phyloP scores from a whole-genome alignment of 306 rosid species.

The Sesbania bispinosa region DNA sequence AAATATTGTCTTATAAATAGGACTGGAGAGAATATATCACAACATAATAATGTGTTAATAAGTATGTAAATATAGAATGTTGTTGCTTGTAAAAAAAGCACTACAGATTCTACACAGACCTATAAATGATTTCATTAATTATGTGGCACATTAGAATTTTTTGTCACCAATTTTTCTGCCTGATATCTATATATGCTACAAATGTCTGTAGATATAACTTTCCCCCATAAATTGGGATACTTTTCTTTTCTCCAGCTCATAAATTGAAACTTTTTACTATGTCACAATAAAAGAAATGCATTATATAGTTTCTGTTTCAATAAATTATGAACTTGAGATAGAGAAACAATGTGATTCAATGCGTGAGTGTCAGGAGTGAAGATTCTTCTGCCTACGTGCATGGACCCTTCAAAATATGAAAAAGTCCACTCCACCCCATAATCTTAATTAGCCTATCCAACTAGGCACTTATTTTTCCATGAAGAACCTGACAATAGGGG shows the following conservation, averaged over 20 bases:
- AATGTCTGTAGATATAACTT: background rate
- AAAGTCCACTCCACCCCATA: background rate
- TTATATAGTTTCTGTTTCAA: background rate
- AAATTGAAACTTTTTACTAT: background rate
- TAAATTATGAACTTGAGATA: too few species aligned
- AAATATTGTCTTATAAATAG: too few species aligned
- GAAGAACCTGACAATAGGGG: constrained; percentile 38
- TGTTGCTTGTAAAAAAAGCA: background rate
- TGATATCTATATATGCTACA: background rate
- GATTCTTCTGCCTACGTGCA: constrained; percentile 45
- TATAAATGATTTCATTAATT: too few species aligned
- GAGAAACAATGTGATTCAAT: background rate
- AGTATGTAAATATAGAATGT: too few species aligned
- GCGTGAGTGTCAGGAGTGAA: background rate
- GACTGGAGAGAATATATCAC: too few species aligned
- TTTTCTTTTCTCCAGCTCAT: background rate
- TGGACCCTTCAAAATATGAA: constrained; percentile 30
- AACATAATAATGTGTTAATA: too few species aligned
- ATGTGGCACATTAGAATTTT: background rate
- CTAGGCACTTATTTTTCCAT: background rate
- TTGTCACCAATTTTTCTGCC: too few species aligned
- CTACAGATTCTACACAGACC: too few species aligned
- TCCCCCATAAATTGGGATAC: background rate
- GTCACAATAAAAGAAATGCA: background rate
- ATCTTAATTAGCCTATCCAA: background rate